Percentiles rank a stretch among this genome's conserved stretches.
Evolutionary conservation across 2,329 filamentous ascomycete genomes (phyloP).

Genomic region (Colletotrichum filicis): DNA sequence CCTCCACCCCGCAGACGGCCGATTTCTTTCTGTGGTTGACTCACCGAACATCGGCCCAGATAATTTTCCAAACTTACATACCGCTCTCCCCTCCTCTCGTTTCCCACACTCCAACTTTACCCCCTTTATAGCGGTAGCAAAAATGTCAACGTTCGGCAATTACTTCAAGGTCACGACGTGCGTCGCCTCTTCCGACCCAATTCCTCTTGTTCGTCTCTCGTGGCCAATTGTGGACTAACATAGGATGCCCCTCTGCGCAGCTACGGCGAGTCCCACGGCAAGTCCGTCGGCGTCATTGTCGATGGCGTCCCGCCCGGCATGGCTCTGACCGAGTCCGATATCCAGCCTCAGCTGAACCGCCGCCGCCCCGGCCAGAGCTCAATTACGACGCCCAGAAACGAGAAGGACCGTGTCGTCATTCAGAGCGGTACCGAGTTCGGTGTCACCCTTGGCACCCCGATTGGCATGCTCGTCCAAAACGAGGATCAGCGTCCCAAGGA

Average conservation of each 20-base stretch:
- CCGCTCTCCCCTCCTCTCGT: neutral
- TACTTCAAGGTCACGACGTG: conserved; percentile 87
- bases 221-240: conserved; percentile 25
- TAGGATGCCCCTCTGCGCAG: conserved; percentile 40
- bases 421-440: conserved; percentile 94
- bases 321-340: conserved; percentile 84
- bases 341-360: conserved; percentile 94
- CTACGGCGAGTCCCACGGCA: conserved; percentile 81
- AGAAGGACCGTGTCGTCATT: conserved; percentile 92
- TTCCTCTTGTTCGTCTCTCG: conserved; percentile 21
- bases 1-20: conserved; percentile 31
- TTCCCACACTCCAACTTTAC: conserved; percentile 4
- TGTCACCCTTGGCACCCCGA: conserved; percentile 89
- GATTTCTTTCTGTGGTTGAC: conserved; percentile 23
- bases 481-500: conserved; percentile 94
- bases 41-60: conserved; percentile 32
- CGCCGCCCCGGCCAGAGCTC: conserved; percentile 88
- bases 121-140: conserved; percentile 40
- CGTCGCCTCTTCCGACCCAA: conserved; percentile 43
- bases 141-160: conserved; percentile 89
- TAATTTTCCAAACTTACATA: conserved; percentile 12
- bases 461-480: conserved; percentile 87
- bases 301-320: conserved; percentile 92
- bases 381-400: conserved; percentile 91
- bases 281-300: conserved; percentile 93